phyloP scores from a whole-genome alignment of 306 rosid species.

The Mucuna pruriens region DNA sequence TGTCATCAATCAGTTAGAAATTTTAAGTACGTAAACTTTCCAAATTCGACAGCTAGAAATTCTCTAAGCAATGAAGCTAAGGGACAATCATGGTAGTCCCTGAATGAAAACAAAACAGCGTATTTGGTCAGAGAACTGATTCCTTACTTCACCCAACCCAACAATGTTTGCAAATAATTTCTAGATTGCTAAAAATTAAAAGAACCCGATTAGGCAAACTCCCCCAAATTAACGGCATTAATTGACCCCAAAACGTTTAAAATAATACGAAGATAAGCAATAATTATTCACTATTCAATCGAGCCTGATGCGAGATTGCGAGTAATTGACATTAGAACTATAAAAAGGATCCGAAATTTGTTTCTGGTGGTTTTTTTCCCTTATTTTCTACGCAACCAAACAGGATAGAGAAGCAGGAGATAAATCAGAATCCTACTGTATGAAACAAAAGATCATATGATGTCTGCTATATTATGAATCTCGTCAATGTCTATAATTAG shows the following conservation, averaged over 20 bases:
- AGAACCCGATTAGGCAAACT: not conserved
- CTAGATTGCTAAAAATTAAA: not conserved
- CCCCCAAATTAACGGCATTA: not conserved
- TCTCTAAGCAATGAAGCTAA: not conserved
- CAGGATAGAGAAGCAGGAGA: not conserved
- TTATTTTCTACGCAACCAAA: constrained; percentile 14
- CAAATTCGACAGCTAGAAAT: not conserved
- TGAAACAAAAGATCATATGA: constrained; percentile 8
- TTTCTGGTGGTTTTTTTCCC: not conserved
- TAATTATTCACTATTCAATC: not conserved
- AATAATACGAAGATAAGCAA: not conserved
- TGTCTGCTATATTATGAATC: constrained; percentile 8
- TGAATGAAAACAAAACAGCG: not conserved
- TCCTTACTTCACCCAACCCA: not conserved
- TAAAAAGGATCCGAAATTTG: not conserved
- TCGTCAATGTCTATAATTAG: not conserved
- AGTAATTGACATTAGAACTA: not conserved
- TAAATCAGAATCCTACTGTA: not conserved
- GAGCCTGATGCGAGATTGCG: not conserved
- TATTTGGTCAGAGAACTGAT: constrained; percentile 12
- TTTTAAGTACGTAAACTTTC: not conserved
- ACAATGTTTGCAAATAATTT: not conserved
- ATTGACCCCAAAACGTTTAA: constrained; percentile 9
- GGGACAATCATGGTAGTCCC: not conserved
- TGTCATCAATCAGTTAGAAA: not conserved